A percentile compares a stretch with the other conserved stretches of the same genome.
phyloP scores from a whole-genome alignment of 2,329 filamentous ascomycete genomes.

The Mariannaea sp. region DNA sequence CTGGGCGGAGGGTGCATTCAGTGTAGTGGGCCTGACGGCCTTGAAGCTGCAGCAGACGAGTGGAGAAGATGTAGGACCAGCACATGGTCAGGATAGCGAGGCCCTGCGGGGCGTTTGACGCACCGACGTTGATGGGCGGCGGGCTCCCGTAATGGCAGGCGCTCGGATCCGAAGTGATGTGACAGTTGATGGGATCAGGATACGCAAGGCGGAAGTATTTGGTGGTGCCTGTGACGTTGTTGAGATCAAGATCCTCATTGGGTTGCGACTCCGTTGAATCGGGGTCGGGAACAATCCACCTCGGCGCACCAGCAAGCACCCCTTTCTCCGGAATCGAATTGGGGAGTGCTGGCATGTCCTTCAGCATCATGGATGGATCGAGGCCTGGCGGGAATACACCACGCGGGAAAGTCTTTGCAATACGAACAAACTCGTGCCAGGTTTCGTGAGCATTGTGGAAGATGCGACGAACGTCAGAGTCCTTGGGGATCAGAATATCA shows the following conservation, averaged over 20 bases:
- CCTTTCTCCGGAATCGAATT: conserved; percentile 30
- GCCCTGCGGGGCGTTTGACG: conserved; percentile 30
- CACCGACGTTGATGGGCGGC: conserved; percentile 19
- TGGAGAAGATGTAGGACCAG: conserved; percentile 39
- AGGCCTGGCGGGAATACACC: conserved; percentile 31
- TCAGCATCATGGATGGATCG: conserved; percentile 31
- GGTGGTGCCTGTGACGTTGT: conserved; percentile 30
- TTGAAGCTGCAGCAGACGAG: conserved; percentile 37
- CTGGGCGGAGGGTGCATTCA: conserved; percentile 30
- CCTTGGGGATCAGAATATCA: conserved; percentile 32
- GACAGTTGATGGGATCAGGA: conserved; percentile 29
- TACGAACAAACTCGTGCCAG: conserved; percentile 29
- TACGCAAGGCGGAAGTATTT: conserved; percentile 37
- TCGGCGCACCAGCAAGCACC: conserved; percentile 33
- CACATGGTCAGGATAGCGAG: conserved; percentile 36
- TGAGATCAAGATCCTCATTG: conserved; percentile 26
- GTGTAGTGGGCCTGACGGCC: conserved; percentile 32
- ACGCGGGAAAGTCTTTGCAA: conserved; percentile 28
- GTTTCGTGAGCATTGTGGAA: conserved; percentile 31
- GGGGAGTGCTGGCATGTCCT: conserved; percentile 35
- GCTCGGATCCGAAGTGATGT: conserved; percentile 28
- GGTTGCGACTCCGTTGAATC: conserved; percentile 15
- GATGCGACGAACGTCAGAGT: conserved; percentile 28
- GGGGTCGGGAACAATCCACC: conserved; percentile 34
- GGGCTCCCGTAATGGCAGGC: conserved; percentile 28